These are phyloP conservation scores for Trapa incisa DNA, from an alignment of 345 rosid species.

Conservation along the genomic window DNA sequence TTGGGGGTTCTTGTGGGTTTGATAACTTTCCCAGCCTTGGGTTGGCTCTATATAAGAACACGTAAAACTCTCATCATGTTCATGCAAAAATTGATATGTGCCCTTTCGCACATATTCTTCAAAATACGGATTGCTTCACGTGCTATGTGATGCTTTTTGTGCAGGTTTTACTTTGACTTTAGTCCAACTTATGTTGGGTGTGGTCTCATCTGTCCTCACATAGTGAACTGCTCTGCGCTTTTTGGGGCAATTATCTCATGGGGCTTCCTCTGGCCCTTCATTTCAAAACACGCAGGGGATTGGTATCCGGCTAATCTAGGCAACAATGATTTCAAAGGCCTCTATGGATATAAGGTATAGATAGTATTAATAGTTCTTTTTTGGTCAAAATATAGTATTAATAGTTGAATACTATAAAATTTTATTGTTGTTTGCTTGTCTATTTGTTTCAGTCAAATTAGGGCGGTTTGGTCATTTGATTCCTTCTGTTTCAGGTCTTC, in stretches of 20 bases:
- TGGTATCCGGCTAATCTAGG: slow-evolving; percentile 82
- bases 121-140: neutral
- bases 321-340: slow-evolving; percentile 80
- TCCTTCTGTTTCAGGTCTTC: slow-evolving; percentile 42
- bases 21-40: slow-evolving; percentile 89
- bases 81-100: neutral
- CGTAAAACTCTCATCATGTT: slow-evolving; percentile 33
- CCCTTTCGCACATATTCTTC: neutral
- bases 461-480: neutral
- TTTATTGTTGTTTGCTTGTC: neutral
- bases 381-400: neutral
- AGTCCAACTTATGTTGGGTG: slow-evolving; percentile 94
- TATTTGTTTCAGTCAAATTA: neutral
- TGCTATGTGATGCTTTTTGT: slow-evolving; percentile 4
- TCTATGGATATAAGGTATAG: slow-evolving; percentile 73
- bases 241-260: slow-evolving; percentile 82
- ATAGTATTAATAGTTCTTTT: slow-evolving; percentile 1
- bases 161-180: slow-evolving; percentile 88
- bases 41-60: slow-evolving; percentile 58
- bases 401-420: neutral
- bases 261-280: slow-evolving; percentile 86
- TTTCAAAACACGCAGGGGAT: slow-evolving; percentile 61
- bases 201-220: slow-evolving; percentile 91
- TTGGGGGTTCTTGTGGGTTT: slow-evolving; percentile 86
- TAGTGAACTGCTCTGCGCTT: slow-evolving; percentile 82